Percentiles rank a stretch among this genome's conserved stretches.
These are phyloP conservation scores for Yamadazyma pseudoaaseri DNA, from an alignment of 1,139 yeast genomes.

Conservation along the genomic window DNA sequence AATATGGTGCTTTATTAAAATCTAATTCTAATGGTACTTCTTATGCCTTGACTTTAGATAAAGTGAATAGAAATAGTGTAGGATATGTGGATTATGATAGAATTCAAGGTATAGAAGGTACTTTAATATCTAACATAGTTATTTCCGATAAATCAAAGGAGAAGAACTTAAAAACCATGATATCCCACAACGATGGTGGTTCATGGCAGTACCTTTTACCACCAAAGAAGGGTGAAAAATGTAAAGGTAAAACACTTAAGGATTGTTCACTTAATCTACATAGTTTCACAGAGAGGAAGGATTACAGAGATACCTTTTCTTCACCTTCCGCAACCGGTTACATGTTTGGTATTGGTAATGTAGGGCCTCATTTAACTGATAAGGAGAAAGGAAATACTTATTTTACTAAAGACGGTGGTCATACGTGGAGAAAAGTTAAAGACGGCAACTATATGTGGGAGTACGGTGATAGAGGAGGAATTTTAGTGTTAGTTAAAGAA, in stretches of 20 bases:
- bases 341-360: slow-evolving; percentile 86
- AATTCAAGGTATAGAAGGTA: slow-evolving; percentile 85
- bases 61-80: slow-evolving; percentile 67
- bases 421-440: slow-evolving; percentile 77
- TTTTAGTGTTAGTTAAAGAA: slow-evolving; percentile 66
- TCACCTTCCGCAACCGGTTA: slow-evolving; percentile 89
- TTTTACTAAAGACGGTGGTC: slow-evolving; percentile 84
- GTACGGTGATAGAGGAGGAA: slow-evolving; percentile 91
- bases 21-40: slow-evolving; percentile 95
- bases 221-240: slow-evolving; percentile 60
- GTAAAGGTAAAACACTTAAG: slow-evolving; percentile 49
- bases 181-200: slow-evolving; percentile 91
- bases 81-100: slow-evolving; percentile 93
- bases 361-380: slow-evolving; percentile 60
- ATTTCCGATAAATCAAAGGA: slow-evolving; percentile 31
- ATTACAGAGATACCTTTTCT: slow-evolving; percentile 79
- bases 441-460: slow-evolving; percentile 89
- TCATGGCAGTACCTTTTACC: slow-evolving; percentile 75
- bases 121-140: slow-evolving; percentile 71
- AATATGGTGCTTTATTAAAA: slow-evolving; percentile 81
- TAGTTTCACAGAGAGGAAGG: slow-evolving; percentile 86
- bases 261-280: slow-evolving; percentile 83
- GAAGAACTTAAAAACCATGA: slow-evolving; percentile 56
- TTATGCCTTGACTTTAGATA: slow-evolving; percentile 69
- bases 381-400: slow-evolving; percentile 63